Evolutionary conservation across 768 basidiomycete genomes (phyloP).

Genomic region (Boletellus ananiceps): DNA sequence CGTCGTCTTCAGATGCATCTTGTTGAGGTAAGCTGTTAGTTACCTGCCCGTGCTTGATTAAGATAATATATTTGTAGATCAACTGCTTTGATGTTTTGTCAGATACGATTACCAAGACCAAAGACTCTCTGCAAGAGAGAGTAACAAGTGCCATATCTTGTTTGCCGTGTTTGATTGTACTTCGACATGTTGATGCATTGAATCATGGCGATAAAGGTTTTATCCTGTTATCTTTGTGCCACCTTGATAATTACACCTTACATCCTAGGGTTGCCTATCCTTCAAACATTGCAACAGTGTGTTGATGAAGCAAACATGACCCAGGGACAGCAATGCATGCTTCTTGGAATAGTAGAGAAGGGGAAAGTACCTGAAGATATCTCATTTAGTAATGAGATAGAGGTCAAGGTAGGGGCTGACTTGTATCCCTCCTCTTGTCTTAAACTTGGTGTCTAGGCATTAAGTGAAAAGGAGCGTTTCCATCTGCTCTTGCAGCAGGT

Average conservation of each 20-base stretch:
- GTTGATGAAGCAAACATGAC: conserved; percentile 54
- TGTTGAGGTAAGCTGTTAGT: conserved; percentile 51
- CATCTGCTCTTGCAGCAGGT: conserved; percentile 46
- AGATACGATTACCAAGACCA: conserved; percentile 72
- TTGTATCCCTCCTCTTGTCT: neutral
- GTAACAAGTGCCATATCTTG: conserved; percentile 75
- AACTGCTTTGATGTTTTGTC: conserved; percentile 82
- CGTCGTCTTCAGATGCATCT: conserved; percentile 69
- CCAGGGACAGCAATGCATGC: conserved; percentile 66
- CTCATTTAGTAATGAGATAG: conserved; percentile 83
- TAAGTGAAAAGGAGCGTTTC: conserved; percentile 69
- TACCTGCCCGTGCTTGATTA: neutral
- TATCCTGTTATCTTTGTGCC: neutral
- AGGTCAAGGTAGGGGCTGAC: conserved; percentile 52
- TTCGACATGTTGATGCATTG: conserved; percentile 80
- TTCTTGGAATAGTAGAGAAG: conserved; percentile 67
- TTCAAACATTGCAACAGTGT: conserved; percentile 58
- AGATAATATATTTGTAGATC: conserved; percentile 44
- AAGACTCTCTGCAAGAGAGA: conserved; percentile 62
- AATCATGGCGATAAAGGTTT: conserved; percentile 54
- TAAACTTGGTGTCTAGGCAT: conserved; percentile 49
- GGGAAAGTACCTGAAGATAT: conserved; percentile 61
- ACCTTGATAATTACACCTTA: neutral
- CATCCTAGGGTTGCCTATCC: conserved; percentile 51
- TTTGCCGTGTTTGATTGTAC: conserved; percentile 79